Evolutionary conservation across 2,329 filamentous ascomycete genomes (phyloP).

Genomic region (Ampelomyces quisqualis): DNA sequence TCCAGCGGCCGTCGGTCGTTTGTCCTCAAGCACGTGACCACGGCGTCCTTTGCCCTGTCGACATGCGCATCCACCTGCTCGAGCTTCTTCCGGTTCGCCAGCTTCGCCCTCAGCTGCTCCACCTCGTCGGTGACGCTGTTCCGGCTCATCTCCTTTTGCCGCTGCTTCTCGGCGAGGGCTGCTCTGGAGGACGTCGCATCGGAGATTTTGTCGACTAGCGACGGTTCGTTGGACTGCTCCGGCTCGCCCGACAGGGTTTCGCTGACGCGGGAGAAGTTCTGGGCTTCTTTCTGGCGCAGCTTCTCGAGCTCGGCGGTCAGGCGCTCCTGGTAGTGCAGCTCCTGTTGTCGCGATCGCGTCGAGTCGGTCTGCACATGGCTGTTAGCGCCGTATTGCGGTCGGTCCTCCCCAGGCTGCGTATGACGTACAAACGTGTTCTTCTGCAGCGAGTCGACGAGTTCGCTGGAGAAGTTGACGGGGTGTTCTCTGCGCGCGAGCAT

Average conservation of each 20-base stretch:
- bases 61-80: slow-evolving; percentile 68
- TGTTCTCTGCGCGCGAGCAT: slow-evolving; percentile 54
- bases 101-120: slow-evolving; percentile 54
- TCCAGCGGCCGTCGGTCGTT: slow-evolving; percentile 87
- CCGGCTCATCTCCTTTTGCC: slow-evolving; percentile 52
- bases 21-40: slow-evolving; percentile 77
- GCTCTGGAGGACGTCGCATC: slow-evolving; percentile 40
- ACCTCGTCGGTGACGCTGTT: slow-evolving; percentile 60
- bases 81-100: slow-evolving; percentile 57
- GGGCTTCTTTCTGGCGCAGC: slow-evolving; percentile 69
- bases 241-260: slow-evolving; percentile 59
- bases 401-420: background rate
- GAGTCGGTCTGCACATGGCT: slow-evolving; percentile 70
- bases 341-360: slow-evolving; percentile 77
- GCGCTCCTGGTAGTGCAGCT: slow-evolving; percentile 85
- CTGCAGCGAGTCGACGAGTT: slow-evolving; percentile 80
- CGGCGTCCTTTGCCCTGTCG: slow-evolving; percentile 70
- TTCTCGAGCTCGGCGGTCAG: slow-evolving; percentile 82
- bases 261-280: slow-evolving; percentile 68
- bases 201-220: slow-evolving; percentile 41
- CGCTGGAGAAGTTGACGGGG: slow-evolving; percentile 72
- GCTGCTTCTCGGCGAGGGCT: slow-evolving; percentile 44
- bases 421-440: slow-evolving; percentile 74
- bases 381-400: slow-evolving; percentile 8
- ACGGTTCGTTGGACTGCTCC: slow-evolving; percentile 34